Evolutionary conservation across 2,329 filamentous ascomycete genomes (phyloP), one percentile per base, ranked within the genome.

Genomic region (Rhexocercosporidium sp.): DNA sequence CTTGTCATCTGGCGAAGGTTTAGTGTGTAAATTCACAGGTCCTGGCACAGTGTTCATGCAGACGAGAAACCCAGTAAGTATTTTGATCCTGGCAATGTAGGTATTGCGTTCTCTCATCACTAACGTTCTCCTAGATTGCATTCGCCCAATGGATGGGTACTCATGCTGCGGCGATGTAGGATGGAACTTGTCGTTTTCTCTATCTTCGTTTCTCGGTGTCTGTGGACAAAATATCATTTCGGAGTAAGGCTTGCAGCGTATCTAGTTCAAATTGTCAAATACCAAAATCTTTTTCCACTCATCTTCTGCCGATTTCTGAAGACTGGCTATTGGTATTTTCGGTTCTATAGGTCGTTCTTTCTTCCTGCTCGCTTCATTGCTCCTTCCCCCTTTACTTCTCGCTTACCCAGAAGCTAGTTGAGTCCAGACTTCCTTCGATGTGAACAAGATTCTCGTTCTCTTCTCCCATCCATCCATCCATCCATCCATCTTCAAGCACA

Each of bases 11-110:
- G 91, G 86, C 0, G 96, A 99, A 80, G 96, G 96, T 0, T 82
- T 98, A 41, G 94, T 97, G 3, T 99, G 96, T 83, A 97, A 94
- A 77, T 98, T 98, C 72, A 93, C 90, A 0, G 94, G 92, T 0
- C 96, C 96, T 0, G 96, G 96, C 0, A 96, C 93, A 0, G 87
- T 99, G 0, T 97, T 94, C 76, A 85, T 98, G 74, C 96, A 99
- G 80, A 98, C 96, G 0, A 87, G 96, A 69, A 98, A 97, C 77
- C 85, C 93, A 61, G 86, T 88, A 80, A 77, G 87, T 82, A 53
- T 62, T 53, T 20, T 59, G n/a, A 27, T 53, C 49, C 34, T 22
- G 5, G 12, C 4, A 18, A 8, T 37, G n/a, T n/a, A 16, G 2
- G 25, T 18, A 29, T 54, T 12, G 9, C 22, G 3, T 20, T 18